Percentiles rank a stretch among this genome's conserved stretches.
These are phyloP conservation scores for Galerina marginata DNA, from an alignment of 768 basidiomycete genomes.

Conservation along the genomic window DNA sequence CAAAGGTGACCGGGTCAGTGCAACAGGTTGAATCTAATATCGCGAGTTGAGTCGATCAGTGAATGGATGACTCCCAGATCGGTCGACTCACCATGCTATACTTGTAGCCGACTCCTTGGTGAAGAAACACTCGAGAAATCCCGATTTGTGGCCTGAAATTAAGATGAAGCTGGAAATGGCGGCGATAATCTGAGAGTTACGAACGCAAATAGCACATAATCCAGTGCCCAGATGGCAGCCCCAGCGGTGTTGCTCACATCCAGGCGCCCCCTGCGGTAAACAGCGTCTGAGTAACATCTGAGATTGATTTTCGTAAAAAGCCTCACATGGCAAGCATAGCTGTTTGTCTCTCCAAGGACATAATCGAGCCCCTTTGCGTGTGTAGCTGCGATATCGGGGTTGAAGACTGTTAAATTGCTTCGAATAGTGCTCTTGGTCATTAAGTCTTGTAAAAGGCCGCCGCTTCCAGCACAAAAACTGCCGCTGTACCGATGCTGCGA, in stretches of 20 bases:
- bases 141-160: constrained; percentile 49
- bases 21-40: constrained; percentile 63
- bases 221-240: constrained; percentile 70
- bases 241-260: constrained; percentile 49
- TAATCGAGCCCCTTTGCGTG: constrained; percentile 53
- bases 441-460: constrained; percentile 60
- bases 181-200: background rate
- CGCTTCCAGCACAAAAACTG: constrained; percentile 61
- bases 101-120: constrained; percentile 74
- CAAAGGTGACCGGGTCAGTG: constrained; percentile 60
- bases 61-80: background rate
- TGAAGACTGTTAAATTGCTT: constrained; percentile 56
- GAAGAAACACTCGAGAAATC: constrained; percentile 62
- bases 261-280: constrained; percentile 37
- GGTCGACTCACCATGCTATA: constrained; percentile 56
- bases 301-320: background rate
- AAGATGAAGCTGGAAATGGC: background rate
- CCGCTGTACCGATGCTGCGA: constrained; percentile 67
- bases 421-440: constrained; percentile 66
- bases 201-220: constrained; percentile 65
- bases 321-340: constrained; percentile 49
- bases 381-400: constrained; percentile 59
- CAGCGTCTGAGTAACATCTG: background rate
- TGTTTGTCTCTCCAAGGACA: constrained; percentile 70
- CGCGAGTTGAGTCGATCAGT: no score